Base-by-base conservation (phyloP, 2,329 filamentous ascomycete species). In the Alternaria sp. region DNA sequence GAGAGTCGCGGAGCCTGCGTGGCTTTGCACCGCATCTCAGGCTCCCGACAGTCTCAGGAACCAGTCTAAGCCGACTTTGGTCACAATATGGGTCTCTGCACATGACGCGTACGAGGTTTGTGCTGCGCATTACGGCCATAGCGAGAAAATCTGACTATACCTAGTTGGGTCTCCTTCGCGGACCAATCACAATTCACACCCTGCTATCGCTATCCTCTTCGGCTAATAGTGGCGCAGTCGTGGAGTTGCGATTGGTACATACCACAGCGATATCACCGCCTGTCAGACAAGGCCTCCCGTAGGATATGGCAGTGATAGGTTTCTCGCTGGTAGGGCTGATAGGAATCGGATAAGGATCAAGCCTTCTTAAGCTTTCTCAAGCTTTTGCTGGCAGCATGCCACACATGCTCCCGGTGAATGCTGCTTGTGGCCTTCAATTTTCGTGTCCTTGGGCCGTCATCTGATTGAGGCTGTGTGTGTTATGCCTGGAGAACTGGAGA, bases 141-240 rank as follows among this genome's bases (percentile, higher is more conserved):
- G 12, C 15, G 8, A 36, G 40, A 5, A 17, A 28, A 15, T 32
- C 6, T 47, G 25, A 59, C 65, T 58, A 62, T 62, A 26, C 68
- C 62, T 65, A 65, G 23, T 67, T 61, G 23, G 59, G 67, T 17
- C 26, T 61, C 32, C 66, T 57, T 47, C 30, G 65, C 67, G 69
- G 40, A 28, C 69, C 70, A 71, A 73, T 73, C 64, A 64, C 59
- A 68, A 45, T 25, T 13, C 46, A n/a, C 15, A 15, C 2, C 12
- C 28, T 9, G 21, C 49, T 19, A 23, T 43, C 21, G 23, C n/a
- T 9, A 13, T 47, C 25, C 25, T 43, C 25, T 44, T 32, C 23
- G 25, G 17, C 30, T 43, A n/a, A 28, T 10, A 25, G 21, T 23
- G 23, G 43, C 26, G 7, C 23, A 17, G 44, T 28, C 58, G 30